These are phyloP conservation scores for Euphrasia confusa DNA, from an alignment of 257 asterid species.

Conservation along the genomic window DNA sequence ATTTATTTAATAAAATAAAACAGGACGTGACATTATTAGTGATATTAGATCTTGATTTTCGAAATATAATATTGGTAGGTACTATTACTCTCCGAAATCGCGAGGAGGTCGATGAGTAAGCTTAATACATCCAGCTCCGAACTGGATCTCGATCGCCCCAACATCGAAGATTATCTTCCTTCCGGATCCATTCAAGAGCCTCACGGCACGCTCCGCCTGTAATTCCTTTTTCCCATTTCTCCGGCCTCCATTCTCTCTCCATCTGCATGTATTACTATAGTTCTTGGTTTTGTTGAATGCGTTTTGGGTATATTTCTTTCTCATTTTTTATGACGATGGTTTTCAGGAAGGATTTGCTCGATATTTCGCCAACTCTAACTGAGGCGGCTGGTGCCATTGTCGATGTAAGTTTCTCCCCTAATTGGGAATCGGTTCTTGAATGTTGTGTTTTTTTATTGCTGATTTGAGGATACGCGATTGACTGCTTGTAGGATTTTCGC, in stretches of 20 bases:
- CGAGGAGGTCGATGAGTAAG: constrained; percentile 33
- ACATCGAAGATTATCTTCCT: constrained; percentile 86
- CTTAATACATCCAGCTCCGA: constrained; percentile 57
- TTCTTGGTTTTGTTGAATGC: too few species aligned
- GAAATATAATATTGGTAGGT: too few species aligned
- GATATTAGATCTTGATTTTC: too few species aligned
- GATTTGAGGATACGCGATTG: constrained; percentile 7
- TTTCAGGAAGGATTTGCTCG: constrained; percentile 81
- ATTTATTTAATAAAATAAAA: too few species aligned
- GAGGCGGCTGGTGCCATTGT: constrained; percentile 99
- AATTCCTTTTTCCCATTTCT: constrained; percentile 3
- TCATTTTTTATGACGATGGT: not conserved
- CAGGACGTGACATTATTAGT: too few species aligned
- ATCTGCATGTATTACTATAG: constrained; percentile 8
- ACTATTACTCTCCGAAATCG: not conserved
- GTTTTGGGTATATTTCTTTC: not conserved
- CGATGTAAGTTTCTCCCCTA: constrained; percentile 49
- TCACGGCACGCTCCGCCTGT: constrained; percentile 74
- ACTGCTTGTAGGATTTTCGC: not conserved
- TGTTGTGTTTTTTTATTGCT: not conserved
- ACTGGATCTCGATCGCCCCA: constrained; percentile 90
- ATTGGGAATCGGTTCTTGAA: not conserved
- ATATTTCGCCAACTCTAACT: constrained; percentile 85
- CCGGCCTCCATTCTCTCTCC: not conserved
- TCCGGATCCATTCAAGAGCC: constrained; percentile 86